These are phyloP conservation scores for Ogataea nonfermentans DNA, from an alignment of 805 yeast genomes.

Conservation along the genomic window DNA sequence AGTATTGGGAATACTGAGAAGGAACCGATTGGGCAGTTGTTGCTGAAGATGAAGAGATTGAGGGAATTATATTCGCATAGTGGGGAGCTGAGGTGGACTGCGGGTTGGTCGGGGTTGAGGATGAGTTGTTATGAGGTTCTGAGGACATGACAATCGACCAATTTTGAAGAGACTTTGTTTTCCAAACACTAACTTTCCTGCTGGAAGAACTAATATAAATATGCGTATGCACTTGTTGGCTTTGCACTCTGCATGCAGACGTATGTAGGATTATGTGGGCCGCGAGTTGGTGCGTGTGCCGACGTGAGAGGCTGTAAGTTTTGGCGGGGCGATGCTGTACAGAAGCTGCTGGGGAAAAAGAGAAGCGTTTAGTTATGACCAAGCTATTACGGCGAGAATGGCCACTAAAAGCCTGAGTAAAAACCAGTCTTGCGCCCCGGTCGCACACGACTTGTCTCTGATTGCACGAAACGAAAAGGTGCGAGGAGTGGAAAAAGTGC, in stretches of 20 bases:
- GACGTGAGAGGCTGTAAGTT: conserved; percentile 6
- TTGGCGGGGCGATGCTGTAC: conserved; percentile 8
- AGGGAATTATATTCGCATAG: conserved; percentile 17
- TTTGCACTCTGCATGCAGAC: conserved; percentile 19
- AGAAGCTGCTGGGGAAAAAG: conserved; percentile 7
- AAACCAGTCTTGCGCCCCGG: no score
- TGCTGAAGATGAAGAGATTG: conserved; percentile 15
- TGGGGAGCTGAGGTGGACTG: conserved; percentile 16
- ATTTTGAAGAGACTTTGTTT: conserved; percentile 4
- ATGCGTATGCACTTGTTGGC: conserved; percentile 20
- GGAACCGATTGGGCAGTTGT: conserved; percentile 14
- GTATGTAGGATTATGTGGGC: conserved; percentile 15
- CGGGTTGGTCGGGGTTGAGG: conserved; percentile 13
- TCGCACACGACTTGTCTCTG: conserved; percentile 10
- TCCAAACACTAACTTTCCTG: conserved; percentile 7
- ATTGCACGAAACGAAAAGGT: conserved; percentile 4
- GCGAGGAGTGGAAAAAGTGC: conserved; percentile 8
- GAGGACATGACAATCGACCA: conserved; percentile 17
- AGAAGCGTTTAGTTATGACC: neutral
- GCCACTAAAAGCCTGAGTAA: no score
- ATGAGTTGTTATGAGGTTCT: conserved; percentile 18
- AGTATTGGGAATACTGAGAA: conserved; percentile 21
- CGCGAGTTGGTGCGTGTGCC: conserved; percentile 5
- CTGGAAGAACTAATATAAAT: conserved; percentile 17
- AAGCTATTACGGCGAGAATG: neutral